A percentile compares a stretch with the other conserved stretches of the same genome.
These are phyloP conservation scores for Tremellales sp. DNA, from an alignment of 1,284 basidiomycete species.

Conservation along the genomic window DNA sequence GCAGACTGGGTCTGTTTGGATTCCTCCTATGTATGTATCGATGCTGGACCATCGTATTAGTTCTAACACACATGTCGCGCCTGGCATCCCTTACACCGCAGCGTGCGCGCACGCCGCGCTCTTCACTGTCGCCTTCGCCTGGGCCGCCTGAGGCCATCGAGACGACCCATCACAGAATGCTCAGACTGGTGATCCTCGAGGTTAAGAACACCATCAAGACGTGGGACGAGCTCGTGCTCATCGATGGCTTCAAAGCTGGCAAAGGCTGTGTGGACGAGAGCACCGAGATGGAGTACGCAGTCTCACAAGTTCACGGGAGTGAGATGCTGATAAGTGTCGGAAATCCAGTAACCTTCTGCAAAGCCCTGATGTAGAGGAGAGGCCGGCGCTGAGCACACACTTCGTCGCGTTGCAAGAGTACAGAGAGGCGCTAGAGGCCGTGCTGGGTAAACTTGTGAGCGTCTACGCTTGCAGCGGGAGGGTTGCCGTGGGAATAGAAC, in stretches of 20 bases:
- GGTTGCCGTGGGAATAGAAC: background rate
- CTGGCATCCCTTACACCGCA: slow-evolving; percentile 53
- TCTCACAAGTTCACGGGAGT: background rate
- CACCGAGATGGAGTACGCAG: slow-evolving; percentile 38
- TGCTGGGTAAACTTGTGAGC: slow-evolving; percentile 37
- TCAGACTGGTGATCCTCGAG: slow-evolving; percentile 37
- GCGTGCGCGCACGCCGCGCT: slow-evolving; percentile 43
- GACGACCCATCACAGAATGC: slow-evolving; percentile 43
- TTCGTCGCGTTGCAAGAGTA: slow-evolving; percentile 19
- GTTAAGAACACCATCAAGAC: slow-evolving; percentile 28
- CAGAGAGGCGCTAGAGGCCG: slow-evolving; percentile 16
- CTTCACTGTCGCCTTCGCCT: slow-evolving; percentile 43
- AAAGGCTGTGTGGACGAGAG: slow-evolving; percentile 36
- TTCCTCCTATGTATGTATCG: too few relatives aligned
- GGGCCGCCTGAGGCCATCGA: slow-evolving; percentile 13
- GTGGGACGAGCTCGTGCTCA: slow-evolving; percentile 41
- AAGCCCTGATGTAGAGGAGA: slow-evolving; percentile 27
- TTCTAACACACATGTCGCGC: slow-evolving; percentile 20
- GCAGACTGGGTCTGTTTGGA: too few relatives aligned
- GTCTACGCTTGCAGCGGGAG: background rate
- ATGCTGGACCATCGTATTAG: too few relatives aligned
- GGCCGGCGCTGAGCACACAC: slow-evolving; percentile 29
- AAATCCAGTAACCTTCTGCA: slow-evolving; percentile 33
- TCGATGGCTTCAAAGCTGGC: slow-evolving; percentile 40
- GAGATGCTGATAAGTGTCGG: background rate